Base-by-base conservation (phyloP, 1,284 basidiomycete genomes). In the Puccinia polysora region DNA sequence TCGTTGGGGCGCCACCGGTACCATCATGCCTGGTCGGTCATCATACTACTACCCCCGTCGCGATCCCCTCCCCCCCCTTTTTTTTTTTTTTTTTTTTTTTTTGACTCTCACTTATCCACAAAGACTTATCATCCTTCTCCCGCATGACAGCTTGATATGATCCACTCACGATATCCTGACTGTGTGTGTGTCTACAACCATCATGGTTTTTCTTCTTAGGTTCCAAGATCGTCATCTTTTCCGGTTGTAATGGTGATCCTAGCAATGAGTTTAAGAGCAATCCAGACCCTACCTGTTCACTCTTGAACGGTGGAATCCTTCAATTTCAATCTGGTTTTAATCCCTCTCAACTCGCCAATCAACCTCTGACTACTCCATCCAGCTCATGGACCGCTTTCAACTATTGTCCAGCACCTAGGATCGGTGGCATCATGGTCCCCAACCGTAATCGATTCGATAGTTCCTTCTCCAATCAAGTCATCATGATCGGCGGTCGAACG, bases 391-490 rank as follows among this genome's bases (percentile, higher is more conserved):
- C 63, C n/a, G 40, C 45, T 8, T 74, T 70, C 14, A 78, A 78
- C 20, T 70, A 82, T 14, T 90, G 89, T 78, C 85, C 87, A n/a
- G 86, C 84, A n/a, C 87, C 88, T 52, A 84, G 89, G 68, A 80
- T 85, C 28, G 84, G 84, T 32, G 84, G 86, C 15, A 81, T 84
- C 4, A 77, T 89, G 65, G 83, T 85, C 12, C 83, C 84, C 6
- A 90, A 89, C 76, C 78, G 84, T 72, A 88, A 86, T 75, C 69
- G 76, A 0, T 82, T 82, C 36, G 86, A 86, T 1, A 78, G 83
- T 28, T 84, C 82, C 60, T 90, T 87, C 77, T 52, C 76, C 14
- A 83, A 84, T 3, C 89, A 90, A 76, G 84, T 84, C 10, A 86
- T 89, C 75, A 81, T 89, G 65, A 78, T 89, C 43, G 82, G 88